Conservation (phyloP, 805 yeast genomes). For the Saturnispora halmiae region DNA sequence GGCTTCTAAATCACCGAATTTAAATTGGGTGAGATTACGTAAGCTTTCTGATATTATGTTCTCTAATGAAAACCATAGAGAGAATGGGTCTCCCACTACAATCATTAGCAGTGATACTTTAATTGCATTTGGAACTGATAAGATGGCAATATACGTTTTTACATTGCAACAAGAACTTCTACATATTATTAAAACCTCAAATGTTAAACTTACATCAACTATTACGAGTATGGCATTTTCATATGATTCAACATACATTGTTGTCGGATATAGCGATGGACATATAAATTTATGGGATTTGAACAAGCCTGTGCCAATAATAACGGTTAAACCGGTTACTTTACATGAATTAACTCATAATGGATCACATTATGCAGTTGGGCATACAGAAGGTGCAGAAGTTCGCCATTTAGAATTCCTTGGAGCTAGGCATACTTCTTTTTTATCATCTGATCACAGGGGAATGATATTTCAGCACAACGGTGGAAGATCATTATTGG, state of each 20-base stretch:
- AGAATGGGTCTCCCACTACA: slow-evolving; percentile 44
- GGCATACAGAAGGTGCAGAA: slow-evolving; percentile 31
- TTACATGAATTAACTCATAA: slow-evolving; percentile 16
- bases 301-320: slow-evolving; percentile 24
- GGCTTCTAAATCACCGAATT: slow-evolving; percentile 8
- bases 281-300: slow-evolving; percentile 62
- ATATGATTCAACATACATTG: slow-evolving; percentile 58
- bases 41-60: slow-evolving; percentile 18
- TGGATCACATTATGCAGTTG: slow-evolving; percentile 18
- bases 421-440: slow-evolving; percentile 44
- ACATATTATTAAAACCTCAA: slow-evolving; percentile 30
- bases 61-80: slow-evolving; percentile 15
- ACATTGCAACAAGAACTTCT: slow-evolving; percentile 56
- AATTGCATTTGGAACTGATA: slow-evolving; percentile 60
- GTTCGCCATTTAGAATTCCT: slow-evolving; percentile 40
- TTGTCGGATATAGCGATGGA: slow-evolving; percentile 63
- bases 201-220: slow-evolving; percentile 32
- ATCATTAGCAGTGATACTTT: slow-evolving; percentile 34
- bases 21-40: slow-evolving; percentile 26
- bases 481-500: slow-evolving; percentile 49
- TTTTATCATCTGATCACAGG: slow-evolving; percentile 44
- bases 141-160: slow-evolving; percentile 58
- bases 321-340: slow-evolving; percentile 26
- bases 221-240: slow-evolving; percentile 54
- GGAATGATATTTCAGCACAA: slow-evolving; percentile 60